Evolutionary conservation across 2,329 filamentous ascomycete genomes (phyloP).

Genomic region (Pyrenophora graminea): DNA sequence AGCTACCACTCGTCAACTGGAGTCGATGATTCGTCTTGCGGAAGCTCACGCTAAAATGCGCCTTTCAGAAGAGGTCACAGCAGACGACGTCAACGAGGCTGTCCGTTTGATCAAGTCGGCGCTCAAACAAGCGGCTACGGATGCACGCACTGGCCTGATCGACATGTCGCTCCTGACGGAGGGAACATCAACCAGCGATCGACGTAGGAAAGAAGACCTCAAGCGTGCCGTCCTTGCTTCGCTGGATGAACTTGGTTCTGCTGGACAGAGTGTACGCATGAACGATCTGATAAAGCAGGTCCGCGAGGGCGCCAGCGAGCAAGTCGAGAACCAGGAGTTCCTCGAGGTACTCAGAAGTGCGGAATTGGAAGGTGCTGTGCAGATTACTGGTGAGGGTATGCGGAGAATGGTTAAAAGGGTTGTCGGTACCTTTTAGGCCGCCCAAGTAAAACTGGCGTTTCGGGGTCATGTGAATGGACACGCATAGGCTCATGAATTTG

Average conservation of each 20-base stretch:
- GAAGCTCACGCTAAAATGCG: constrained; percentile 99
- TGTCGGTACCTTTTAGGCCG: constrained; percentile 33
- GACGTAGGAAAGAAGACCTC: constrained; percentile 79
- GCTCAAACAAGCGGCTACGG: constrained; percentile 96
- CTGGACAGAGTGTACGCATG: constrained; percentile 69
- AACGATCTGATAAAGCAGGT: constrained; percentile 76
- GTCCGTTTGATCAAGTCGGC: constrained; percentile 91
- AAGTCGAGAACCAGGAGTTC: constrained; percentile 80
- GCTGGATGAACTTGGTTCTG: constrained; percentile 74
- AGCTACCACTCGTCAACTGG: constrained; percentile 92
- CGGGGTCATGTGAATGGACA: no score
- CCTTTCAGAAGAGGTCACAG: constrained; percentile 73
- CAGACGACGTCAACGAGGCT: constrained; percentile 83
- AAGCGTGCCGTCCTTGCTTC: constrained; percentile 76
- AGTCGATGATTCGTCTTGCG: constrained; percentile 95
- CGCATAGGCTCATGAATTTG: no score
- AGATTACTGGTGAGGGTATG: constrained; percentile 80
- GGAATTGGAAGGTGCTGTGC: constrained; percentile 82
- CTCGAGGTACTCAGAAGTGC: constrained; percentile 76
- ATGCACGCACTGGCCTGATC: constrained; percentile 85
- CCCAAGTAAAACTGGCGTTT: background rate
- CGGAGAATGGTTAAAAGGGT: constrained; percentile 81
- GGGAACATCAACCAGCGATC: constrained; percentile 86
- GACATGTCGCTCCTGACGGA: constrained; percentile 96
- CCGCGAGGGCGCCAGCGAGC: constrained; percentile 59